Percentiles rank a stretch among this genome's conserved stretches.
Evolutionary conservation across 2,329 filamentous ascomycete species (phyloP).

Genomic region (Tolypocladium tropicale): DNA sequence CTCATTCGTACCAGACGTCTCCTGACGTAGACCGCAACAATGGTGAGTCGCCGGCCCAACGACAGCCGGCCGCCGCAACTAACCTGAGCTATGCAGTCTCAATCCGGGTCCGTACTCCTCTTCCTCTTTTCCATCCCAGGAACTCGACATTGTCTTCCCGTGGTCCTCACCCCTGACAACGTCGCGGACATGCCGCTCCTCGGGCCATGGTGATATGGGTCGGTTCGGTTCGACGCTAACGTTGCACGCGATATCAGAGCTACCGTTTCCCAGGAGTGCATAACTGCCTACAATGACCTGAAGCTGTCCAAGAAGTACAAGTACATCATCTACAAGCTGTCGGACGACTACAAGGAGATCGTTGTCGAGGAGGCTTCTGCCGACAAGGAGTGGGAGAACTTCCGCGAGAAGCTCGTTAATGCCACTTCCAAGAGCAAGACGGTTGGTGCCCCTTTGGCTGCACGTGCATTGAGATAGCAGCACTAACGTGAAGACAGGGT

Average conservation of each 20-base stretch:
- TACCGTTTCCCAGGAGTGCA: constrained; percentile 62
- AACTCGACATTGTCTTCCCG: constrained; percentile 1
- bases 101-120: constrained; percentile 51
- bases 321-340: constrained; percentile 84
- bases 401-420: constrained; percentile 67
- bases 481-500: constrained; percentile 29
- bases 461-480: background rate
- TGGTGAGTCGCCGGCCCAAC: constrained; percentile 23
- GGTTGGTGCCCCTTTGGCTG: constrained; percentile 30
- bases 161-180: constrained; percentile 5
- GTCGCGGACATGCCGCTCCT: constrained; percentile 9
- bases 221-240: constrained; percentile 14
- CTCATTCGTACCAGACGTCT: constrained; percentile 15
- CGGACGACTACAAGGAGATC: constrained; percentile 73
- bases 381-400: constrained; percentile 57
- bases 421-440: constrained; percentile 63
- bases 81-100: constrained; percentile 39
- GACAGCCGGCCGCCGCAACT: background rate
- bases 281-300: constrained; percentile 64
- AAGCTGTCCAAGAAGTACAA: constrained; percentile 76
- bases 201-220: constrained; percentile 6
- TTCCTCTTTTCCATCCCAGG: constrained; percentile 3
- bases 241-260: constrained; percentile 41
- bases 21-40: constrained; percentile 24
- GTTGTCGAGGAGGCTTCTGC: constrained; percentile 65